A percentile compares a stretch with the other conserved stretches of the same genome.
These are phyloP conservation scores for Pseudonitzschia multiseries DNA, from an alignment of 108 stramenopile species.

Conservation along the genomic window DNA sequence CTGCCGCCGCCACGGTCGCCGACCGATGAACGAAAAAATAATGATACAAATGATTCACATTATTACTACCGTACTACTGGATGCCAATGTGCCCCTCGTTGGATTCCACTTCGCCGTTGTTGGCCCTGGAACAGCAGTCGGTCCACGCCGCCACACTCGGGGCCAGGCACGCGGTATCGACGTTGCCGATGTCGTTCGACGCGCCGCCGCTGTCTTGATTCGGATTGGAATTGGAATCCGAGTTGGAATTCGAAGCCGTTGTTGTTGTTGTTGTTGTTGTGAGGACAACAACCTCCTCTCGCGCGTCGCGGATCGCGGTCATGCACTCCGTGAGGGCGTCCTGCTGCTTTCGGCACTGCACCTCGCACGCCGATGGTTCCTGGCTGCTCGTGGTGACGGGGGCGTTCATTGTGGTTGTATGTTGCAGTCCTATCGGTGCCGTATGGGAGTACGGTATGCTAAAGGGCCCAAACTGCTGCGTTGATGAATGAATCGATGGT, in stretches of 20 bases:
- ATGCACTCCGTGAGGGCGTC: conserved; percentile 5
- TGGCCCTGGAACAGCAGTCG: conserved; percentile 2
- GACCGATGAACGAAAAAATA: too few relatives aligned
- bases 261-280: background rate
- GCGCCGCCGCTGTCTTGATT: background rate
- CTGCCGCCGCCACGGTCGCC: background rate
- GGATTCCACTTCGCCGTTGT: background rate
- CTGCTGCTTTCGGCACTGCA: background rate
- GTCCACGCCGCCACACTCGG: background rate
- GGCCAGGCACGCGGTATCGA: background rate
- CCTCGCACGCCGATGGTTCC: conserved; percentile 7
- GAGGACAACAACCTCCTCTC: background rate
- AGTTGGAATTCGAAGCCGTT: background rate
- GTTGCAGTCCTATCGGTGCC: too few relatives aligned
- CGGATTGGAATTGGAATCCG: too few relatives aligned
- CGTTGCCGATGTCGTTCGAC: background rate
- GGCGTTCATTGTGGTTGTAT: too few relatives aligned
- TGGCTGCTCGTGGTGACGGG: too few relatives aligned
- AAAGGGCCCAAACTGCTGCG: too few relatives aligned
- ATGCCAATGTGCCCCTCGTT: conserved; percentile 6
- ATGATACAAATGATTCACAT: too few relatives aligned
- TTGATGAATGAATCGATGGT: too few relatives aligned
- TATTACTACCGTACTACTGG: background rate
- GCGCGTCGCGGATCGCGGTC: conserved; percentile 3
- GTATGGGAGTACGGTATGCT: too few relatives aligned